phyloP scores from a whole-genome alignment of 768 basidiomycete species.

The Mycena olivaceomarginata region DNA sequence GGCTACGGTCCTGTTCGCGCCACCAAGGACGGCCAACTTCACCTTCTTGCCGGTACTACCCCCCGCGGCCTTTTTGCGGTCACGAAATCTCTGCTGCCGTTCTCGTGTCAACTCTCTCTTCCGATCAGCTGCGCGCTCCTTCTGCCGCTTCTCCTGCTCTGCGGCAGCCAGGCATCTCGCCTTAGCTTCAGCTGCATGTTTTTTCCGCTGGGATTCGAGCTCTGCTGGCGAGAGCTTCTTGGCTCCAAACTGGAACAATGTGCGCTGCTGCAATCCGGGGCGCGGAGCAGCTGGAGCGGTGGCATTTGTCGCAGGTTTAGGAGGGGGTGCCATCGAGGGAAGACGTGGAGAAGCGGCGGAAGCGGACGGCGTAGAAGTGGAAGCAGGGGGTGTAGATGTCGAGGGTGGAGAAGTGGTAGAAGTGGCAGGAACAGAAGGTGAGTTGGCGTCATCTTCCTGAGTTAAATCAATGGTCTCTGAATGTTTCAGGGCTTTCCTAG shows the following conservation, averaged over 20 bases:
- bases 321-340: too few relatives aligned
- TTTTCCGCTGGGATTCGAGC: background rate
- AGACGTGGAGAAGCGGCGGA: too few relatives aligned
- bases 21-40: background rate
- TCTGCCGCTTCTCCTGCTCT: background rate
- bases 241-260: constrained; percentile 6
- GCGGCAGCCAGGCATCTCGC: background rate
- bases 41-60: background rate
- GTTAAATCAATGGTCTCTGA: background rate
- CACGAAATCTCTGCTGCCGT: constrained; percentile 18
- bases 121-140: background rate
- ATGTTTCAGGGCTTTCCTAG: background rate
- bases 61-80: constrained; percentile 1
- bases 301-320: background rate
- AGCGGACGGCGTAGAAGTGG: background rate
- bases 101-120: background rate
- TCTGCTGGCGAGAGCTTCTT: constrained; percentile 5
- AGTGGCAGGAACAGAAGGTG: background rate
- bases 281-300: background rate
- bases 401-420: background rate
- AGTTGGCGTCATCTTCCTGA: too few relatives aligned
- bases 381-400: too few relatives aligned
- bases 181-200: constrained; percentile 8
- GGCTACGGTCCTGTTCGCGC: background rate
- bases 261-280: background rate